Conservation (phyloP, 2,329 filamentous ascomycete genomes). For the Pestalotiopsis sp. region DNA sequence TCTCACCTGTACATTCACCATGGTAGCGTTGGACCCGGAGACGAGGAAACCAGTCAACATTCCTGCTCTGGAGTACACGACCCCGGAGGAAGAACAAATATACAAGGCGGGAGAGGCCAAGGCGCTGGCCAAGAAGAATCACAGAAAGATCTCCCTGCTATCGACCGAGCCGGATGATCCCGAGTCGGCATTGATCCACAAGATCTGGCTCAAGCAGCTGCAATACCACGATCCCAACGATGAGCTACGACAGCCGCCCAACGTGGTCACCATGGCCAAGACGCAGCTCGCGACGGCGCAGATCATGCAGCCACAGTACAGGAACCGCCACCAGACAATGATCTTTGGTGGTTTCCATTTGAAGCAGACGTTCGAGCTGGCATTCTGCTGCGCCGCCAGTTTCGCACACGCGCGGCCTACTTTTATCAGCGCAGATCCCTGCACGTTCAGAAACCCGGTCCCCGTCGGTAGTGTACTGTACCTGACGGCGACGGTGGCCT, state of each 20-base stretch:
- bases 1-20: conserved; percentile 65
- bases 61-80: conserved; percentile 60
- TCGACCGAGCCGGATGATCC: conserved; percentile 71
- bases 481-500: conserved; percentile 71
- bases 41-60: conserved; percentile 67
- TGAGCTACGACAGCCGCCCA: conserved; percentile 33
- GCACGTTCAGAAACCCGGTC: conserved; percentile 75
- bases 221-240: conserved; percentile 54
- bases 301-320: conserved; percentile 71
- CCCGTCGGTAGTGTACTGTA: conserved; percentile 77
- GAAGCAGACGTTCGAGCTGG: conserved; percentile 75
- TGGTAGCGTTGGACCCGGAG: conserved; percentile 72
- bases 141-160: conserved; percentile 62
- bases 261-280: conserved; percentile 58
- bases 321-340: conserved; percentile 68
- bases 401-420: conserved; percentile 71
- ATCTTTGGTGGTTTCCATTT: conserved; percentile 78
- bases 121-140: conserved; percentile 60
- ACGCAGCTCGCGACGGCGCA: conserved; percentile 63
- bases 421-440: conserved; percentile 74
- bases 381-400: conserved; percentile 73
- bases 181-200: conserved; percentile 72
- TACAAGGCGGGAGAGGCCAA: conserved; percentile 67
- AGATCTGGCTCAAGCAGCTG: conserved; percentile 71
- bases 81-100: conserved; percentile 64